These are phyloP conservation scores for Clathrospora elynae DNA, from an alignment of 2,329 filamentous ascomycete genomes.

Conservation along the genomic window DNA sequence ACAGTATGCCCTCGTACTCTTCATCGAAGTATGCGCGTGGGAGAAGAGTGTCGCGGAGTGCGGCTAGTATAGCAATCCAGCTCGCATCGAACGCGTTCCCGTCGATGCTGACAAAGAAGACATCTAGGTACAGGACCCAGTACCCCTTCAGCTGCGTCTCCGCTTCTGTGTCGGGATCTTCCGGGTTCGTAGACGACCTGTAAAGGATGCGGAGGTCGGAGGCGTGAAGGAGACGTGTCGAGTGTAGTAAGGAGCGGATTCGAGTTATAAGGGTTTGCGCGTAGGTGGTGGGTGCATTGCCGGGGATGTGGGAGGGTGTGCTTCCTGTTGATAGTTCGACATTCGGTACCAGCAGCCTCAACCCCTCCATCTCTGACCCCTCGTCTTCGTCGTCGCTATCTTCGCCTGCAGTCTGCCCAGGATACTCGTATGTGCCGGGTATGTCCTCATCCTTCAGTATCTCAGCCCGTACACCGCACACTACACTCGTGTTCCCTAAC, in stretches of 20 bases:
- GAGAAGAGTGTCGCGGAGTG: slow-evolving; percentile 75
- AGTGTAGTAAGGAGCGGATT: slow-evolving; percentile 76
- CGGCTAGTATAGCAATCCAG: slow-evolving; percentile 83
- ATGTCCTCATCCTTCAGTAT: slow-evolving; percentile 77
- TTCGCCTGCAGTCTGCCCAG: slow-evolving; percentile 19
- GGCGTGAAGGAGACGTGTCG: slow-evolving; percentile 67
- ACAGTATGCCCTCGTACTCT: slow-evolving; percentile 79
- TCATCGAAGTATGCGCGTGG: slow-evolving; percentile 82
- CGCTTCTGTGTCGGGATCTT: slow-evolving; percentile 55
- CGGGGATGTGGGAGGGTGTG: slow-evolving; percentile 82
- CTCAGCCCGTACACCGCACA: slow-evolving; percentile 89
- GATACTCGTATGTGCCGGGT: slow-evolving; percentile 60
- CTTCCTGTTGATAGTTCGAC: slow-evolving; percentile 91
- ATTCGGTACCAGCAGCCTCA: slow-evolving; percentile 86
- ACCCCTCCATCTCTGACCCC: slow-evolving; percentile 50
- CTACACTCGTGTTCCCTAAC: slow-evolving; percentile 87
- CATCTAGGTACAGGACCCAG: slow-evolving; percentile 93
- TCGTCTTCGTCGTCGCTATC: slow-evolving; percentile 29
- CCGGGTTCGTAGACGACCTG: slow-evolving; percentile 53
- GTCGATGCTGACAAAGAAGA: slow-evolving; percentile 92
- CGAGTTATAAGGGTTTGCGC: slow-evolving; percentile 86
- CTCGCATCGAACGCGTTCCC: slow-evolving; percentile 91
- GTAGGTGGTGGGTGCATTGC: slow-evolving; percentile 75
- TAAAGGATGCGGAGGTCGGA: slow-evolving; percentile 76
- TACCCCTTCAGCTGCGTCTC: slow-evolving; percentile 73